Evolutionary conservation across 306 rosid species (phyloP).

Genomic region (Acacia melanoxylon): DNA sequence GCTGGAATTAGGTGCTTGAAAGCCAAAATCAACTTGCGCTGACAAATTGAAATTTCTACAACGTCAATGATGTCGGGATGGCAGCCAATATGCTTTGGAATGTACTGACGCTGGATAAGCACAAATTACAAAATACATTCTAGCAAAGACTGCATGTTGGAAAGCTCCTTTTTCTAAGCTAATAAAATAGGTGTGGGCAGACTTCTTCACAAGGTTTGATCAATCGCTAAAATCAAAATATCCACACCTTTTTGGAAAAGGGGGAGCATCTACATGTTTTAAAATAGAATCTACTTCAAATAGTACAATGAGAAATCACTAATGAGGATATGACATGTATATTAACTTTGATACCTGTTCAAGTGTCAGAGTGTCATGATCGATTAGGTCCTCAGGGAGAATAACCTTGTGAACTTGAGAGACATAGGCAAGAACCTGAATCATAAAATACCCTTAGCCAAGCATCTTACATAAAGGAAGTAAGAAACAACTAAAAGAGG

Average conservation of each 20-base stretch:
- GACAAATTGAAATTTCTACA: not conserved
- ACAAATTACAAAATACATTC: conserved; percentile 20
- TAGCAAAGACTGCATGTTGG: conserved; percentile 8
- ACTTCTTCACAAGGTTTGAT: conserved; percentile 14
- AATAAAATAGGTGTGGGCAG: not conserved
- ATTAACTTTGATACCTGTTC: conserved; percentile 54
- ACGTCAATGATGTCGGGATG: not conserved
- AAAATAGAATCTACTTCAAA: conserved; percentile 20
- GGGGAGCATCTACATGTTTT: conserved; percentile 1
- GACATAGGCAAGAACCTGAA: conserved; percentile 89
- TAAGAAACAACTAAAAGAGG: not conserved
- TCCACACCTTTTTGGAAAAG: conserved; percentile 19
- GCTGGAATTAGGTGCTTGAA: not conserved
- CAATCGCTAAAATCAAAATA: conserved; percentile 13
- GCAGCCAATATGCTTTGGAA: conserved; percentile 1
- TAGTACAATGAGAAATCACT: conserved; percentile 8
- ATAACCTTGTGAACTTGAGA: conserved; percentile 90
- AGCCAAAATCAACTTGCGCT: not conserved
- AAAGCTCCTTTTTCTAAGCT: not conserved
- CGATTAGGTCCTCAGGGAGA: conserved; percentile 69
- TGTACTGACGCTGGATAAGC: not conserved
- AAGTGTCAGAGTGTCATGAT: conserved; percentile 58
- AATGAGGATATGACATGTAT: conserved; percentile 12
- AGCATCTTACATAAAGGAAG: conserved; percentile 1
- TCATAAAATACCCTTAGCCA: conserved; percentile 30